Percentiles rank a stretch among this genome's conserved stretches.
Evolutionary conservation across 2,329 filamentous ascomycete genomes (phyloP).

Genomic region (Pochonia chlamydosporia): DNA sequence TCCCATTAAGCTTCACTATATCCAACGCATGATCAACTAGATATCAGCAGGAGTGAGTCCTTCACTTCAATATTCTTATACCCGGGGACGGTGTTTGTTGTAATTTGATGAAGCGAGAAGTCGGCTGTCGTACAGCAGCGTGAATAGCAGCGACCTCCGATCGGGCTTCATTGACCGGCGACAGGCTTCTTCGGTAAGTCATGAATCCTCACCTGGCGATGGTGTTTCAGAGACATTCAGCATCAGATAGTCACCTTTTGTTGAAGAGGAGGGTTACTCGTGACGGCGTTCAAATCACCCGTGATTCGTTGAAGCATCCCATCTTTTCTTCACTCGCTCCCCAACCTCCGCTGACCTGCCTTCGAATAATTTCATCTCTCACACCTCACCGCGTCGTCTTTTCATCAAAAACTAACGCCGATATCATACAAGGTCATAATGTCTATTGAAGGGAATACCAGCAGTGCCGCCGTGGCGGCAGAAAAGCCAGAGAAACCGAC

Average conservation of each 20-base stretch:
- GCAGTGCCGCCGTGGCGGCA: conserved; percentile 6
- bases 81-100: neutral
- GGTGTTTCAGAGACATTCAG: neutral
- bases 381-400: neutral
- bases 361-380: neutral
- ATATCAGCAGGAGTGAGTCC: conserved; percentile 3
- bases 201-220: neutral
- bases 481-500: conserved; percentile 3
- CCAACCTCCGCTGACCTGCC: neutral
- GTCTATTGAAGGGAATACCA: conserved; percentile 5
- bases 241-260: neutral
- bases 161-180: neutral
- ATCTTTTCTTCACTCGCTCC: neutral
- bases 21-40: neutral
- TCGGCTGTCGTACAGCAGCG: neutral
- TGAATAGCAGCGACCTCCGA: neutral
- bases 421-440: conserved; percentile 5
- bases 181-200: neutral
- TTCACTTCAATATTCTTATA: conserved; percentile 1
- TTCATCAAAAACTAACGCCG: neutral
- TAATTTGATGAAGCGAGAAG: neutral
- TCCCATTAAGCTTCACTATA: conserved; percentile 3
- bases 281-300: neutral
- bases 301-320: neutral
- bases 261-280: neutral